Evolutionary conservation across 1,284 basidiomycete genomes (phyloP).

Genomic region (Ganoderma boninense): DNA sequence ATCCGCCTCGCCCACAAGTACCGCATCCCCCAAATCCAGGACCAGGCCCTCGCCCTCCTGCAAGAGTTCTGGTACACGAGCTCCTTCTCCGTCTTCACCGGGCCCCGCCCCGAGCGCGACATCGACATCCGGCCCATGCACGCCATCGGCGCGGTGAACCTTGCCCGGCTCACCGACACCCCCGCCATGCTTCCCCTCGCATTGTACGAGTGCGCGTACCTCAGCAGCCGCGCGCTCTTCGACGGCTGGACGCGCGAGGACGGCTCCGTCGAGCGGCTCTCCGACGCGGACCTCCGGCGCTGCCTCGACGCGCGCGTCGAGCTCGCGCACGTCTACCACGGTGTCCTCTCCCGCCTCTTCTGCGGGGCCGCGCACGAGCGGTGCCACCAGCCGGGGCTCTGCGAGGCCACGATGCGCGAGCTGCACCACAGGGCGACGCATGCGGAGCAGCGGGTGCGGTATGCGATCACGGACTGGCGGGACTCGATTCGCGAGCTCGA

Average conservation of each 20-base stretch:
- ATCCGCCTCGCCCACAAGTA: slow-evolving; percentile 9
- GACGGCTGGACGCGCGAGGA: no score
- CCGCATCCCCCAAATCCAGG: neutral
- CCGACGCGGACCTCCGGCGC: no score
- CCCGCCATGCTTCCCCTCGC: slow-evolving; percentile 15
- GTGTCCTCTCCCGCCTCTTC: no score
- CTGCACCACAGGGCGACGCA: no score
- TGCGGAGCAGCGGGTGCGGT: no score
- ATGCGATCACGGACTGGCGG: neutral
- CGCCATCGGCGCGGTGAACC: slow-evolving; percentile 11
- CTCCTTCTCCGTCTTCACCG: neutral
- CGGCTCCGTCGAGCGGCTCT: no score
- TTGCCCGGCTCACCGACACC: slow-evolving; percentile 17
- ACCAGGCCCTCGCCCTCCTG: neutral
- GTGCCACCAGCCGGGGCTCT: no score
- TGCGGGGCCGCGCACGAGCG: no score
- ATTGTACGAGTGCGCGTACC: slow-evolving; percentile 10
- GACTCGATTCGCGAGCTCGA: neutral
- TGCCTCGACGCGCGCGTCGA: no score
- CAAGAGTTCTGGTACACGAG: neutral
- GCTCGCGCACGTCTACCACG: no score
- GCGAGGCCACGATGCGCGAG: no score
- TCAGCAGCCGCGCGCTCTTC: no score
- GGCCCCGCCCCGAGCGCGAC: neutral
- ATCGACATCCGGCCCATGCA: neutral